These are phyloP conservation scores for Trichomonascaceae sp. DNA, from an alignment of 1,139 yeast genomes.

Conservation along the genomic window DNA sequence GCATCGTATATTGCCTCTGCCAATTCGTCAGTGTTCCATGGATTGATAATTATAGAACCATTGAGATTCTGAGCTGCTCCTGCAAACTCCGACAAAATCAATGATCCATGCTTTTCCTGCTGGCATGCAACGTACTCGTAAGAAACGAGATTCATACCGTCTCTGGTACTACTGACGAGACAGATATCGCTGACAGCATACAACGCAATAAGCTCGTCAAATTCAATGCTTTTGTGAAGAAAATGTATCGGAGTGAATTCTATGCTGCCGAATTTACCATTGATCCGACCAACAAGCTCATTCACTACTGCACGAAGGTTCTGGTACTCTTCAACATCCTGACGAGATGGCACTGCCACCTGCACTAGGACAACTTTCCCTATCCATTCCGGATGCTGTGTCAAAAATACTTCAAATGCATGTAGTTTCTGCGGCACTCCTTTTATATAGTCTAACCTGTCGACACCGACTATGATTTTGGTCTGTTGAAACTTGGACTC, in stretches of 20 bases:
- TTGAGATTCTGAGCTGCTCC: constrained; percentile 98
- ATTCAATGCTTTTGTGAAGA: constrained; percentile 86
- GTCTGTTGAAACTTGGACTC: constrained; percentile 59
- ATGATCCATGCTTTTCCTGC: constrained; percentile 74
- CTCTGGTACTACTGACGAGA: constrained; percentile 88
- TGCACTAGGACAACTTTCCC: constrained; percentile 95
- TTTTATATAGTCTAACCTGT: constrained; percentile 88
- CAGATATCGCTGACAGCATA: constrained; percentile 87
- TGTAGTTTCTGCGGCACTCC: constrained; percentile 97
- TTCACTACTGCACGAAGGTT: constrained; percentile 88
- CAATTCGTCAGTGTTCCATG: constrained; percentile 97
- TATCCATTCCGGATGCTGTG: constrained; percentile 96
- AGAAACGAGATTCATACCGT: constrained; percentile 96
- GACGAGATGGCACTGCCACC: constrained; percentile 96
- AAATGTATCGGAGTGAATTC: constrained; percentile 98
- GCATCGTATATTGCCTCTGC: constrained; percentile 83
- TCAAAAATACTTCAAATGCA: constrained; percentile 87
- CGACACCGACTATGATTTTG: constrained; percentile 92
- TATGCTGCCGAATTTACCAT: constrained; percentile 93
- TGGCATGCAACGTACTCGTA: constrained; percentile 98
- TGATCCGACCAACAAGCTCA: constrained; percentile 93
- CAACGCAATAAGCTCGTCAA: constrained; percentile 83
- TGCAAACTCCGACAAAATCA: constrained; percentile 88
- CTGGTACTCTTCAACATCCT: constrained; percentile 97
- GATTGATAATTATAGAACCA: constrained; percentile 90